Evolutionary conservation across 805 yeast species (phyloP), one percentile per base, ranked within the genome.

Genomic region (Metschnikowia dekortorum): DNA sequence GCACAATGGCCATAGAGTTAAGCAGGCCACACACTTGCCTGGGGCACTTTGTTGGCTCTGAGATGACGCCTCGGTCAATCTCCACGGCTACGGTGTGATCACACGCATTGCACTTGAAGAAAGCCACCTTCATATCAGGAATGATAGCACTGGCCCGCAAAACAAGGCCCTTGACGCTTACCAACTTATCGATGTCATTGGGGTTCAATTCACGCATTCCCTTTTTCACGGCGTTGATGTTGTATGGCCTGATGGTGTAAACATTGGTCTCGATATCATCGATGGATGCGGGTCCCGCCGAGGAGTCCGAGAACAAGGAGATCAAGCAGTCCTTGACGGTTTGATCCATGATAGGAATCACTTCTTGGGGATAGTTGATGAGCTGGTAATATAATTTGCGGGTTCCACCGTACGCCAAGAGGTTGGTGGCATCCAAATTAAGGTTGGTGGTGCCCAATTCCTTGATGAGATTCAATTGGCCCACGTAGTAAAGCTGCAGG

Each of bases 61-160:
- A 85, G 54, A 94, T 92, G 10, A 87, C 83, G 44, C 99, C 99
- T 56, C 98, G 78, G 67, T 92, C 98, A 59, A 92, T 89, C 63
- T 89, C 96, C 14, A 91, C 96, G 0, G 87, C 87, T 41, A 85
- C 80, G 0, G 97, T 87, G 68, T 94, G 98, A 57, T 87, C 92
- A 71, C 99, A 94, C 18, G 94, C 96, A 53, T 83, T 86, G 71
- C 99, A 94, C 70, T 84, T 87, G 80, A 94, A 94, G 62, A 92
- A 92, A 0, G 98, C 97, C 44, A 87, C 89, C 65, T 90, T 91
- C 99, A 94, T 94, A 66, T 94, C 99, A 10, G 99, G 99, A 46
- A 94, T 89, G 35, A 94, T 83, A 10, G 97, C 82, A 7, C 97
- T 89, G 6, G 96, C 77, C 60, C 99, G 79, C 46, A 94, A 73